Evolutionary conservation across 2,329 filamentous ascomycete species (phyloP).

Genomic region (Fusarium duplospermum): DNA sequence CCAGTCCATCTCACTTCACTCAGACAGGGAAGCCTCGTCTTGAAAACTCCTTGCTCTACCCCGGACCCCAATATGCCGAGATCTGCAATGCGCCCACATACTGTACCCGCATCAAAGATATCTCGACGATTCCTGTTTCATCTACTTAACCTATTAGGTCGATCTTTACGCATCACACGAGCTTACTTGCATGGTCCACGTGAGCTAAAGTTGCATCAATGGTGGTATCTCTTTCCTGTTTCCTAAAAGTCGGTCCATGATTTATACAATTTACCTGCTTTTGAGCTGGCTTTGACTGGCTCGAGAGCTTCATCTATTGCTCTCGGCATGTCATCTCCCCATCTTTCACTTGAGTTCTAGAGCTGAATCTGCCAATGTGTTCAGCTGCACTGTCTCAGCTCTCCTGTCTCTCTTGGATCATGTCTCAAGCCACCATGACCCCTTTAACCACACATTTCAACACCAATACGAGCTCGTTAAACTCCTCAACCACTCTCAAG

Average conservation of each 20-base stretch:
- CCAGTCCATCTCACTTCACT: conserved; percentile 17
- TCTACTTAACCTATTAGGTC: conserved; percentile 16
- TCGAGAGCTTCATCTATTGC: background rate
- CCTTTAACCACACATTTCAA: background rate
- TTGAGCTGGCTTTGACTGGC: background rate
- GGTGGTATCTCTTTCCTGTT: conserved; percentile 1
- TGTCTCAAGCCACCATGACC: background rate
- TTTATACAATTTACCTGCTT: background rate
- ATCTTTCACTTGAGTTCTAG: conserved; percentile 8
- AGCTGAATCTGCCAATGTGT: conserved; percentile 1
- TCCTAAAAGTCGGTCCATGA: background rate
- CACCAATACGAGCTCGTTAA: background rate
- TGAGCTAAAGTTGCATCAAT: conserved; percentile 28
- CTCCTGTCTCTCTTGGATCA: conserved; percentile 9
- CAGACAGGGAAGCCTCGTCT: background rate
- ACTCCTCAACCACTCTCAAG: conserved; percentile 13
- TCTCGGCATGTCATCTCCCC: background rate
- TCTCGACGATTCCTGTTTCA: conserved; percentile 17
- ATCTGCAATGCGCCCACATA: conserved; percentile 22
- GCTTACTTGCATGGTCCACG: conserved; percentile 23
- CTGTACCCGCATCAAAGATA: conserved; percentile 18
- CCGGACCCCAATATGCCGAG: conserved; percentile 22
- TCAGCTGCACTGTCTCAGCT: conserved; percentile 19
- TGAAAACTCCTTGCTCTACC: conserved; percentile 6
- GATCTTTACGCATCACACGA: conserved; percentile 22